Evolutionary conservation across 805 yeast species (phyloP).

Genomic region (Crinitomyces ghanaensis): DNA sequence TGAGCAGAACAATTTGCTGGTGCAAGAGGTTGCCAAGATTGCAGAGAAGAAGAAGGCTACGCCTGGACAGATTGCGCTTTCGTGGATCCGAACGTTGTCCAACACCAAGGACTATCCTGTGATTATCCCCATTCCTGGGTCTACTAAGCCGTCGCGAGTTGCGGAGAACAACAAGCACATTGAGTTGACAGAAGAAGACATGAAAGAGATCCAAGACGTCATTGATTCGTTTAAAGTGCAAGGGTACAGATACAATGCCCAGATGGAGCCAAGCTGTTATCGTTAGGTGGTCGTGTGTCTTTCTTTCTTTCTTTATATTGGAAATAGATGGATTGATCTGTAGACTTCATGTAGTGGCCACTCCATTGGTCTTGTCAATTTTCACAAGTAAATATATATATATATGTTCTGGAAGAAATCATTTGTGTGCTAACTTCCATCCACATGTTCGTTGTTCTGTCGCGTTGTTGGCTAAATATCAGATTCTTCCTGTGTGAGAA

Average conservation of each 20-base stretch:
- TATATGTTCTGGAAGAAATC: too few species aligned
- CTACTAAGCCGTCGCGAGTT: conserved; percentile 48
- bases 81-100: conserved; percentile 45
- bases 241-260: conserved; percentile 43
- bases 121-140: conserved; percentile 74
- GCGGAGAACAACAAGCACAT: conserved; percentile 41
- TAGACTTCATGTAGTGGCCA: too few species aligned
- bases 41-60: conserved; percentile 38
- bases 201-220: conserved; percentile 39
- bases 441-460: too few species aligned
- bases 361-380: too few species aligned
- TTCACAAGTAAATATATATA: too few species aligned
- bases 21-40: conserved; percentile 37
- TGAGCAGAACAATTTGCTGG: conserved; percentile 39
- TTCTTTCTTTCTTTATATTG: too few species aligned
- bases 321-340: too few species aligned
- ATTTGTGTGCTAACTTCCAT: too few species aligned
- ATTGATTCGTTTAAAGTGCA: conserved; percentile 33
- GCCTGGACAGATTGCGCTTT: conserved; percentile 58
- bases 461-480: too few species aligned
- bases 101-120: conserved; percentile 32
- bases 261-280: background rate
- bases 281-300: too few species aligned
- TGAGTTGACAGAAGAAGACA: conserved; percentile 45
- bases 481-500: too few species aligned